Percentiles rank a stretch among this genome's conserved stretches.
These are phyloP conservation scores for Arbutus unedo DNA, from an alignment of 148 eudicot species.

Conservation along the genomic window DNA sequence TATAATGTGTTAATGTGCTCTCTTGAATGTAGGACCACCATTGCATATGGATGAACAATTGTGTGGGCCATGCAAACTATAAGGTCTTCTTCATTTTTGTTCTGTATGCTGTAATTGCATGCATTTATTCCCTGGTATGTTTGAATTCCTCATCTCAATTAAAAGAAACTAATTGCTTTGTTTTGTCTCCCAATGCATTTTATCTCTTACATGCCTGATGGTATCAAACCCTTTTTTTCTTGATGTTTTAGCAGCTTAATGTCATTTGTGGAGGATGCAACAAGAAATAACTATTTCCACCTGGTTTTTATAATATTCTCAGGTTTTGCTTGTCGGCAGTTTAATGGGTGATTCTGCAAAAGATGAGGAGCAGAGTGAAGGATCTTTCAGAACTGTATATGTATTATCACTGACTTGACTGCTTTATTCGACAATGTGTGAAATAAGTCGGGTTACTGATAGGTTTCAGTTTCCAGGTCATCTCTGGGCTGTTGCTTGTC, in stretches of 20 bases:
- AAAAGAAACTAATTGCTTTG: neutral
- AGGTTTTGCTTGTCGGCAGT: constrained; percentile 93
- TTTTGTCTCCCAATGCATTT: neutral
- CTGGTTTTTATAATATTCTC: constrained; percentile 14
- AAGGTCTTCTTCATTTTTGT: constrained; percentile 86
- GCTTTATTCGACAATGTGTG: neutral
- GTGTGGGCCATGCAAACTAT: constrained; percentile 95
- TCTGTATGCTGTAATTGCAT: constrained; percentile 72
- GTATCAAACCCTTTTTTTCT: neutral
- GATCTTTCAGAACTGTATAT: constrained; percentile 59
- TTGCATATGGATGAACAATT: constrained; percentile 94
- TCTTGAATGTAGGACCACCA: constrained; percentile 83
- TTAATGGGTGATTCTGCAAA: constrained; percentile 43
- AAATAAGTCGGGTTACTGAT: constrained; percentile 10
- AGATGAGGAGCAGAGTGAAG: constrained; percentile 52
- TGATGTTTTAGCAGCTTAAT: neutral
- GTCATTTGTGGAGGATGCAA: constrained; percentile 4
- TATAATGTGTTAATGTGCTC: constrained; percentile 32
- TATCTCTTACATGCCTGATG: neutral
- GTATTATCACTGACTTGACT: constrained; percentile 29
- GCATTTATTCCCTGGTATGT: constrained; percentile 87
- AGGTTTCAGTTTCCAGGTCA: constrained; percentile 48
- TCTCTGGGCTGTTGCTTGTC: constrained; percentile 63
- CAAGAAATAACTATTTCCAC: constrained; percentile 6
- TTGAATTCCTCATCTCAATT: neutral